Evolutionary conservation across 345 rosid species (phyloP), one percentile per base, ranked within the genome.

Genomic region (Populus nigra): DNA sequence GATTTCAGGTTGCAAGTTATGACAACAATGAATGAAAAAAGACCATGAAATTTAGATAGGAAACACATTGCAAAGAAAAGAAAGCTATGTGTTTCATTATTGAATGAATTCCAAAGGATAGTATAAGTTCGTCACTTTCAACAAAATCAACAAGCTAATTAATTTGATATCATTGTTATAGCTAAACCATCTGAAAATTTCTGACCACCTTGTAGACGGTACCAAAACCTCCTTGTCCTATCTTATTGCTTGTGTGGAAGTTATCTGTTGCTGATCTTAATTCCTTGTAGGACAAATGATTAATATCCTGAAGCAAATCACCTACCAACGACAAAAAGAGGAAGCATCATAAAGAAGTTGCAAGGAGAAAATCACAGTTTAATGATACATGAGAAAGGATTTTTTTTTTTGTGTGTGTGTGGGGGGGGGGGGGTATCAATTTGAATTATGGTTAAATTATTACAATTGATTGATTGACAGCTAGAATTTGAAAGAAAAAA

Each of bases 221-320:
- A 74, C 93, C 93, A 22, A 90, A 90, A 62, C 91, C 93, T 75
- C 93, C 93, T 65, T 85, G 76, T 35, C 93, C 93, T 20, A 90
- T 80, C 77, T 79, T 85, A 53, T 85, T 85, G 78, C 80, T 77
- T 6, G 73, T 16, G 76, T 82, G 78, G 53, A 90, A 90, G 79
- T 88, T 68, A 72, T 83, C 82, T 8, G 93, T 88, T 15, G 90
- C 93, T 20, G 71, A 75, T 68, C 82, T 83, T 69, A 90, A 41
- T 57, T 86, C 85, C 31, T 80, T 49, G 77, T 75, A 84, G 6
- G 91, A 83, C 73, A 90, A 72, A 77, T 85, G 84, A 45, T 87
- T 84, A 36, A 78, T 63, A 66, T 76, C 80, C 68, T 55, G 73
- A 53, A 83, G 89, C 70, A 73, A 65, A 68, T 87, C 68, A 39